Base-by-base conservation (phyloP, 441 rosid genomes). In the Populus hybrid region DNA sequence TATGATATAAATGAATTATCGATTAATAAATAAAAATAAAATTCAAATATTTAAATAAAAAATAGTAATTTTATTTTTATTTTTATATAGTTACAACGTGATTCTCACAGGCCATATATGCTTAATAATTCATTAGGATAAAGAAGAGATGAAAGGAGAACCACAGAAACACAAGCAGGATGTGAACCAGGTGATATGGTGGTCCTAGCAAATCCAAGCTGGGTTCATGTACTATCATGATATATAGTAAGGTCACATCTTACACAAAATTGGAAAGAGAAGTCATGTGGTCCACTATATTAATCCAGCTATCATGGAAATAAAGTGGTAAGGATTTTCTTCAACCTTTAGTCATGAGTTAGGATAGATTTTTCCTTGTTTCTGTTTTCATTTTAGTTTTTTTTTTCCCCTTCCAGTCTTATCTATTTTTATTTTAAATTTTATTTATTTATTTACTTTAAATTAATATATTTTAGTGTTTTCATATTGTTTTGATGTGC, bases 221-320 rank as follows among this genome's bases (percentile, higher is more conserved):
- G 78, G 71, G 76, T 69, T 76, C 73, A 76, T 50, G 85, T 77
- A 77, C 83, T 71, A 74, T 72, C 74, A 76, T 71, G 71, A 83
- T 53, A 84, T 38, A 81, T 11, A 46, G 89, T 80, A 76, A 73
- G 68, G 88, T 88, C 88, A 84, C 87, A 85, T 85, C 89, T 83
- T 84, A 75, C 86, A 73, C 85, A 18, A 83, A 80, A 69, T 71
- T 19, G 84, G 89, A 73, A 79, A 74, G 69, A 67, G 70, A 78
- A 76, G 79, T 46, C 7, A 69, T 14, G 86, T 86, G 90, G 86
- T 86, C 87, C 86, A 75, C 64, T 46, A 4, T 16, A 42, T 32
- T 19, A 82, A 59, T 71, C 70, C 75, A 50, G 14, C 82, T 68
- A 46, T 28, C 32, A 24, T 10, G 76, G 34, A 57, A 65, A 66